A percentile compares a stretch with the other conserved stretches of the same genome.
Evolutionary conservation across 2,329 filamentous ascomycete genomes (phyloP).

Genomic region (Penicillium sp.): DNA sequence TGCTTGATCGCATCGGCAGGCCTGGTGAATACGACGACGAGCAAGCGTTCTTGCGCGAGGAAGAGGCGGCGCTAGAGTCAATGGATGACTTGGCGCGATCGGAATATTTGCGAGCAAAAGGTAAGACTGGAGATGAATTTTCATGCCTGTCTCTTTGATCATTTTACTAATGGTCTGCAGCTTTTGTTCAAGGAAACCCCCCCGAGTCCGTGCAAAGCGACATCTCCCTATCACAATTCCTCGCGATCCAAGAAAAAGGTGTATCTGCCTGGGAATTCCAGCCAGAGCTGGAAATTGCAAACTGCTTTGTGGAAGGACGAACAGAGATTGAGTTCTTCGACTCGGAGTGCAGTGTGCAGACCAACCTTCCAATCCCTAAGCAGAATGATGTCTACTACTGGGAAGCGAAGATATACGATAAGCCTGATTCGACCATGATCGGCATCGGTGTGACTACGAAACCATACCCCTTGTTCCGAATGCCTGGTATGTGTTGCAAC

Average conservation of each 20-base stretch:
- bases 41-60: conserved; percentile 87
- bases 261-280: conserved; percentile 99
- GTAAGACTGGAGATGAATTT: conserved; percentile 48
- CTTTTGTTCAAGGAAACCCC: conserved; percentile 89
- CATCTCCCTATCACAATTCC: conserved; percentile 94
- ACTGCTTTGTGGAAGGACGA: conserved; percentile 94
- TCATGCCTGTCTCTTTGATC: conserved; percentile 1
- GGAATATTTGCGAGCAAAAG: conserved; percentile 93
- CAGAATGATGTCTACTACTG: conserved; percentile 99
- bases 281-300: conserved; percentile 96
- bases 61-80: conserved; percentile 87
- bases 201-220: conserved; percentile 94
- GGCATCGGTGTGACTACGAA: conserved; percentile 96
- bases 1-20: conserved; percentile 86
- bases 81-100: conserved; percentile 92
- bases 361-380: conserved; percentile 93
- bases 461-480: conserved; percentile 88
- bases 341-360: conserved; percentile 94
- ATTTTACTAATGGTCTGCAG: conserved; percentile 47
- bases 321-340: conserved; percentile 99
- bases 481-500: conserved; percentile 71
- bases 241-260: conserved; percentile 98
- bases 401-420: conserved; percentile 98
- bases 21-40: conserved; percentile 98
- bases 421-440: conserved; percentile 81